Conservation (phyloP, 2,329 filamentous ascomycete species). For the Alternaria longipes region DNA sequence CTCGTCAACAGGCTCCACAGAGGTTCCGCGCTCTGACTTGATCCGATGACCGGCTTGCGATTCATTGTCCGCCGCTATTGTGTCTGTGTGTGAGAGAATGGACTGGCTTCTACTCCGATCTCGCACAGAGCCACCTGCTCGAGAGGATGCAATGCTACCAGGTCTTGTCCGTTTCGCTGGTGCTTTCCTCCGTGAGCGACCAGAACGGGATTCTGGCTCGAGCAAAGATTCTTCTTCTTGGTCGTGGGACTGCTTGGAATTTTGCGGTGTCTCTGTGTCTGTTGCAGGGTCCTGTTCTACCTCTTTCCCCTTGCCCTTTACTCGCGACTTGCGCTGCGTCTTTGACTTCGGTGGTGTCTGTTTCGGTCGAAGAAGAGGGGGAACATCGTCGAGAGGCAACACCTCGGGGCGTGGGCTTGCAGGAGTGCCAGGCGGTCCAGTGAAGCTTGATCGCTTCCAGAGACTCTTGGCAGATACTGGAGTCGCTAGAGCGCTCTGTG, state of each 20-base stretch:
- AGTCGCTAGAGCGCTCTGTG: slow-evolving; percentile 36
- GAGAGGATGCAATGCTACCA: slow-evolving; percentile 58
- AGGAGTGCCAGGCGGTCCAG: slow-evolving; percentile 24
- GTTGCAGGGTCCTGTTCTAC: slow-evolving; percentile 25
- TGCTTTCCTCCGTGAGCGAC: slow-evolving; percentile 43
- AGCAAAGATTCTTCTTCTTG: slow-evolving; percentile 35
- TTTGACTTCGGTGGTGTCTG: slow-evolving; percentile 34
- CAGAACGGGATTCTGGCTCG: slow-evolving; percentile 42
- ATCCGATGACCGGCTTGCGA: slow-evolving; percentile 52
- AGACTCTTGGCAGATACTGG: slow-evolving; percentile 43
- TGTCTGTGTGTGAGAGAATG: slow-evolving; percentile 57
- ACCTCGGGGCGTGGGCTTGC: slow-evolving; percentile 35
- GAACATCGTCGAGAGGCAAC: slow-evolving; percentile 42
- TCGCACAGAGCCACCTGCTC: slow-evolving; percentile 55
- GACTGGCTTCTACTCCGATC: slow-evolving; percentile 60
- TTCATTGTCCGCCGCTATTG: slow-evolving; percentile 52
- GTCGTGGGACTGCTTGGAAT: slow-evolving; percentile 22
- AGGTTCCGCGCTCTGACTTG: slow-evolving; percentile 59
- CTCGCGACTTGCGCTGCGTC: slow-evolving; percentile 34
- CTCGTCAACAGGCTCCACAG: slow-evolving; percentile 54
- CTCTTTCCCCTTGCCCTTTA: slow-evolving; percentile 40
- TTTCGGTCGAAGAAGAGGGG: slow-evolving; percentile 25
- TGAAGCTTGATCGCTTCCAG: slow-evolving; percentile 39
- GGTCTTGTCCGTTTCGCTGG: slow-evolving; percentile 41
- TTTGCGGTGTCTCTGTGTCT: slow-evolving; percentile 26